Evolutionary conservation across 345 rosid species (phyloP).

Genomic region (Microthlaspi erraticum): DNA sequence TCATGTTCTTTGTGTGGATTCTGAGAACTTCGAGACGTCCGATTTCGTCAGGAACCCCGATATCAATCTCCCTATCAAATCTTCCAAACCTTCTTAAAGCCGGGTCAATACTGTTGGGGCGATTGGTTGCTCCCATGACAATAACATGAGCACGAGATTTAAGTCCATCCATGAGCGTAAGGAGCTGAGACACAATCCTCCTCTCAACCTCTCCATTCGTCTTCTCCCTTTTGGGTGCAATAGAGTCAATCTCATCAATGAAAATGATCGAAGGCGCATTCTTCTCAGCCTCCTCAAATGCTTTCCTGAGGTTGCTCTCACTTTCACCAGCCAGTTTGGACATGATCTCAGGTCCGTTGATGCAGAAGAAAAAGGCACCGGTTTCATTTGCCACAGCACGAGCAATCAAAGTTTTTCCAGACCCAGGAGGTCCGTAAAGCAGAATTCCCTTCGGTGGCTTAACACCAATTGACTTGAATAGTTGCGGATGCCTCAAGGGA

Average conservation of each 20-base stretch:
- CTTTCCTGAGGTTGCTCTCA: constrained; percentile 98
- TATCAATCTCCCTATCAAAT: constrained; percentile 94
- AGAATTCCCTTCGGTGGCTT: constrained; percentile 98
- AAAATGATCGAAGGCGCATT: constrained; percentile 97
- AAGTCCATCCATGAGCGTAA: constrained; percentile 95
- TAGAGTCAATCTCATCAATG: constrained; percentile 92
- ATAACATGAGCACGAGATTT: constrained; percentile 95
- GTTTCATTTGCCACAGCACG: constrained; percentile 98
- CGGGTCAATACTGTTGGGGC: constrained; percentile 96
- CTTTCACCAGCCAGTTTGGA: constrained; percentile 98
- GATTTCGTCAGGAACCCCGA: constrained; percentile 96
- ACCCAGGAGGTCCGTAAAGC: constrained; percentile 88
- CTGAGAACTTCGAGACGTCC: constrained; percentile 99
- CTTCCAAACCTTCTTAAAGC: constrained; percentile 96
- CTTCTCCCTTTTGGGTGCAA: constrained; percentile 97
- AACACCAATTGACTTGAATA: constrained; percentile 97
- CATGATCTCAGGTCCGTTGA: constrained; percentile 97
- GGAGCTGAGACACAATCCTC: constrained; percentile 94
- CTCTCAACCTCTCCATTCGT: constrained; percentile 98
- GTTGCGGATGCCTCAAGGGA: constrained; percentile 94
- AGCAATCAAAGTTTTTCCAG: constrained; percentile 93
- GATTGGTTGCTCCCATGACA: constrained; percentile 98
- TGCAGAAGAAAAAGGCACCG: constrained; percentile 96
- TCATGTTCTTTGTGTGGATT: constrained; percentile 98
- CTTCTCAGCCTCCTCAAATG: constrained; percentile 98